Evolutionary conservation across 805 yeast genomes (phyloP), one percentile per base, ranked within the genome.

Genomic region (Soucietia sequanensis): DNA sequence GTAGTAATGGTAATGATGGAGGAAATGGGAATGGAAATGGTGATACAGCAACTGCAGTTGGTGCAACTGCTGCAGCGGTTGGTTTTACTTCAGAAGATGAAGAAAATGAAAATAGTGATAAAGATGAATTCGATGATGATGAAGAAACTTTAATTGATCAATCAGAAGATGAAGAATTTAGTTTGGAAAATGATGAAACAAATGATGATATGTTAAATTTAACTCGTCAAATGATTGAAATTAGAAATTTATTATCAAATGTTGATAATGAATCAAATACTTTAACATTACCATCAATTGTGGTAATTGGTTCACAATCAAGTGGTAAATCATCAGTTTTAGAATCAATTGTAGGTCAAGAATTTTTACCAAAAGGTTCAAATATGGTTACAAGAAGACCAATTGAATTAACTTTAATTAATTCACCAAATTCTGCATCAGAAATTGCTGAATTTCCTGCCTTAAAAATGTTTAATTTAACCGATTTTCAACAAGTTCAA

Each of bases 361-460:
- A 93, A 56, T 93, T 93, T 48, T 66, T 93, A 38, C 99, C 99
- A 23, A 93, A 93, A 60, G 99, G 99, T 21, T 78, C 87, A 27
- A 93, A 95, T 56, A 95, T 93, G 99, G 99, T 95, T 22, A 93
- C 99, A 0, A 78, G 98, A 58, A 76, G 99, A 49, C 99, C 99
- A 2, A 91, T 93, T 30, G 99, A 93, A 63, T 71, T 93, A 44
- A 95, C 99, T 0, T 69, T 93, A 31, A 82, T 93, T 6, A 90
- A 93, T 54, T 79, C 95, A 3, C 90, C 95, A n/a, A 69, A 64
- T 8, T 58, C 80, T 0, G 88, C 89, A 2, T 83, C 90, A 5
- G 95, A 87, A 46, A 78, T 80, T 21, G 96, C 97, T 1, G 97
- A 91, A 57, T 91, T 93, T 52, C 98, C 99, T 1, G 88, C 91